A percentile compares a stretch with the other conserved stretches of the same genome.
Conservation (phyloP, 352 stramenopile species). For the Thraustochytrium sp. region DNA sequence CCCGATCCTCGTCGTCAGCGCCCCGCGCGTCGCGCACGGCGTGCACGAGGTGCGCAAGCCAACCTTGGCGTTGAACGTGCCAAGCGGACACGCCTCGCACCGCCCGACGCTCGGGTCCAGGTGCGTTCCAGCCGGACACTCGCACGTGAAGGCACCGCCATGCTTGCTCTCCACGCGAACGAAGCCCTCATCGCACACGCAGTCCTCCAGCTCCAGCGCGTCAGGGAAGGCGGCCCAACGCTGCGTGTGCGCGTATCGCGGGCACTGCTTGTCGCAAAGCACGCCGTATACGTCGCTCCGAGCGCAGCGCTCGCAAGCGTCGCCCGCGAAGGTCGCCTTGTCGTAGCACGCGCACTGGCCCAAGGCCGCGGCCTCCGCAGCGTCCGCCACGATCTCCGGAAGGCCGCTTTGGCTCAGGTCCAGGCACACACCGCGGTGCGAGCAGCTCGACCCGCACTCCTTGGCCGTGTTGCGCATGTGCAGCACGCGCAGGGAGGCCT, state of each 20-base stretch:
- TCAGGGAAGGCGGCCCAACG: neutral
- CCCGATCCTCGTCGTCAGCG: neutral
- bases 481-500: too few species aligned
- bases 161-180: neutral
- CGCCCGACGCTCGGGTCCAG: neutral
- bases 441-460: too few species aligned
- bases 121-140: neutral
- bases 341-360: constrained; percentile 25
- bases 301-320: constrained; percentile 14
- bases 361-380: neutral
- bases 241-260: neutral
- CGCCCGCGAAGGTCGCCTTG: constrained; percentile 20
- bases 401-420: too few species aligned
- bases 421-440: neutral
- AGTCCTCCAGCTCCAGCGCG: neutral
- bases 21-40: neutral
- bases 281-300: neutral
- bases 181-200: neutral
- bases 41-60: neutral
- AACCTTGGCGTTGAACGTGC: neutral
- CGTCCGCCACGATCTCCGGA: neutral
- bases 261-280: neutral
- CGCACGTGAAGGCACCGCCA: neutral
- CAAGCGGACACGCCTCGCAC: neutral
- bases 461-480: too few species aligned